Base-by-base conservation (phyloP, 2,329 filamentous ascomycete genomes). In the Massarina eburnea region DNA sequence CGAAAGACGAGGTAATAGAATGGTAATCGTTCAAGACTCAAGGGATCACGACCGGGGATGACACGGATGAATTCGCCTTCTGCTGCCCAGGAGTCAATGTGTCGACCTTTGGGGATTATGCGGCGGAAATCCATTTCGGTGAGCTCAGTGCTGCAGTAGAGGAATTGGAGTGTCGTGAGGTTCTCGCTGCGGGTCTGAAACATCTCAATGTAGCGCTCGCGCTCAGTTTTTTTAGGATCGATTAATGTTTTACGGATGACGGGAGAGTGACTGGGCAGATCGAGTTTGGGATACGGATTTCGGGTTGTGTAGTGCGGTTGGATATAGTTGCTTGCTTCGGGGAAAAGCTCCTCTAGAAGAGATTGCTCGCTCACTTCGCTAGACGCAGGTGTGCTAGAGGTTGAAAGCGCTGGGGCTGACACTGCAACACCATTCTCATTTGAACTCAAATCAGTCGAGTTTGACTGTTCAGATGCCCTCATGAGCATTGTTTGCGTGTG, bases 1-100 rank as follows among this genome's bases (percentile, higher is more conserved):
- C 79, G 74, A 73, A 91, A 92, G 43, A 88, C 75, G 44, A 92
- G 72, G 68, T 81, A 84, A 71, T 91, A 91, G 57, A 78, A 78
- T 47, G 82, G 83, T 1, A 80, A 68, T 3, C 83, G 80, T 46
- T 82, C 80, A 39, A 89, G 76, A 8, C 84, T 88, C 45, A 75
- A 65, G 3, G 80, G 76, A 60, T 88, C 77, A 50, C 85, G 83
- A 36, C 78, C 80, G 50, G 86, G 86, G 19, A 88, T 78, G 30
- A 86, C 74, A 68, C 82, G 80, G 30, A 76, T 70, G 46, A 89
- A 82, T 21, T 82, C 81, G 44, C 76, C 77, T 8, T 71, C 62
- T 15, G 67, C 59, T 15, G 80, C 76, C 87, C 88, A 91, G 32
- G 79, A 79, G 50, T 86, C 82, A 26, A 91, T 79, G 55, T 88